These are phyloP conservation scores for Marasmius tenuissimus DNA, from an alignment of 1,284 basidiomycete species.

Conservation along the genomic window DNA sequence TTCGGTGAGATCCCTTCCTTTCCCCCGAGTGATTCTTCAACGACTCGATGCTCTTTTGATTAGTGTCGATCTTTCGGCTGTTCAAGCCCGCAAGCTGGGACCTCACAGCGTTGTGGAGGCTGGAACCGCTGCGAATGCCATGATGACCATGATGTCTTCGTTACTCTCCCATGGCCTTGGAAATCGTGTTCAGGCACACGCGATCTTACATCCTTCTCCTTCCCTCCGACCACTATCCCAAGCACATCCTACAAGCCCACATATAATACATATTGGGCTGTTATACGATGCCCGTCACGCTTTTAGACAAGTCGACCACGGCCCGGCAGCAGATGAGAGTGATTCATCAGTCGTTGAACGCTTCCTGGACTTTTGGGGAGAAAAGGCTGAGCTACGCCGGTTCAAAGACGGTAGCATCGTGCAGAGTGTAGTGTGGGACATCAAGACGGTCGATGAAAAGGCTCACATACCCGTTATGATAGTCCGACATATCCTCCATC, in stretches of 20 bases:
- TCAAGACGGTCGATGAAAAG: slow-evolving; percentile 73
- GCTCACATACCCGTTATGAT: slow-evolving; percentile 78
- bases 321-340: slow-evolving; percentile 72
- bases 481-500: slow-evolving; percentile 70
- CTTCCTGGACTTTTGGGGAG: slow-evolving; percentile 91
- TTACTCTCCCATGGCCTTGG: slow-evolving; percentile 70
- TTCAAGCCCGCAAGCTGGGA: slow-evolving; percentile 45
- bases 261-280: slow-evolving; percentile 69
- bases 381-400: slow-evolving; percentile 89
- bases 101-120: slow-evolving; percentile 54
- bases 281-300: slow-evolving; percentile 72
- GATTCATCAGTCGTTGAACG: slow-evolving; percentile 49
- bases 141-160: slow-evolving; percentile 54
- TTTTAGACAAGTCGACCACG: slow-evolving; percentile 85
- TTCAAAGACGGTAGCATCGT: slow-evolving; percentile 96
- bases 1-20: slow-evolving; percentile 43
- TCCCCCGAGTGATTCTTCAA: neutral
- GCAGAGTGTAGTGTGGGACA: slow-evolving; percentile 94
- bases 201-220: slow-evolving; percentile 54
- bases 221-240: slow-evolving; percentile 49
- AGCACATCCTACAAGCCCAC: slow-evolving; percentile 44
- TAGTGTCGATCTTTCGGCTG: slow-evolving; percentile 64
- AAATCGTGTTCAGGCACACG: slow-evolving; percentile 61
- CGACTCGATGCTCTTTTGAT: slow-evolving; percentile 11
- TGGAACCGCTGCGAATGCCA: slow-evolving; percentile 57